These are phyloP conservation scores for Pistacia atlantica DNA, from an alignment of 345 rosid species.

Conservation along the genomic window DNA sequence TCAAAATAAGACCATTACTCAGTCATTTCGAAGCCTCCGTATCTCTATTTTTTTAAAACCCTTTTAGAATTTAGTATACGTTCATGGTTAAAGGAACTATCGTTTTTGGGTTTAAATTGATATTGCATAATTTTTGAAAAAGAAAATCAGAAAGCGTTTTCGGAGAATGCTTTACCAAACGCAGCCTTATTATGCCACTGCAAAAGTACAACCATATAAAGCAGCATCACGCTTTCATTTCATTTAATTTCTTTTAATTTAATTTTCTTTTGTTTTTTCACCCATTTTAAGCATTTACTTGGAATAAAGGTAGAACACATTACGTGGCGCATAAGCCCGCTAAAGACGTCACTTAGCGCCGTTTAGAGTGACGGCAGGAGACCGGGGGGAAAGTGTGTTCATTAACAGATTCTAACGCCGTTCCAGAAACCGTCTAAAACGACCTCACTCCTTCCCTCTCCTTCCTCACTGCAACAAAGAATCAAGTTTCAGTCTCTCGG, in stretches of 20 bases:
- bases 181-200: background rate
- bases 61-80: no score
- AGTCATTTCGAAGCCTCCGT: no score
- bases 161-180: background rate
- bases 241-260: background rate
- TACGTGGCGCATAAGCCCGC: conserved; percentile 26
- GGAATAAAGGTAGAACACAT: conserved; percentile 7
- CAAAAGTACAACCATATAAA: conserved; percentile 13
- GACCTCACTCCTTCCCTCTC: conserved; percentile 43
- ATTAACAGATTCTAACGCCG: conserved; percentile 44
- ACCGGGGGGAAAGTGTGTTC: background rate
- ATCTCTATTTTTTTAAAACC: no score
- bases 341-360: conserved; percentile 26
- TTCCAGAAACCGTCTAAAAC: conserved; percentile 54
- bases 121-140: no score
- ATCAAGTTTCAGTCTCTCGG: conserved; percentile 24
- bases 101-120: no score
- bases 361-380: conserved; percentile 25
- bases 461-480: conserved; percentile 23
- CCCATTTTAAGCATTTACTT: conserved; percentile 9
- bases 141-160: no score
- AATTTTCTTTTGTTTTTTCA: background rate
- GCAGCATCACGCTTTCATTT: background rate
- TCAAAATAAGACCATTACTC: no score
- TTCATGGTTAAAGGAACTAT: no score